A percentile compares a stretch with the other conserved stretches of the same genome.
Conservation (phyloP, 768 basidiomycete species). For the Cubamyces lactineus region DNA sequence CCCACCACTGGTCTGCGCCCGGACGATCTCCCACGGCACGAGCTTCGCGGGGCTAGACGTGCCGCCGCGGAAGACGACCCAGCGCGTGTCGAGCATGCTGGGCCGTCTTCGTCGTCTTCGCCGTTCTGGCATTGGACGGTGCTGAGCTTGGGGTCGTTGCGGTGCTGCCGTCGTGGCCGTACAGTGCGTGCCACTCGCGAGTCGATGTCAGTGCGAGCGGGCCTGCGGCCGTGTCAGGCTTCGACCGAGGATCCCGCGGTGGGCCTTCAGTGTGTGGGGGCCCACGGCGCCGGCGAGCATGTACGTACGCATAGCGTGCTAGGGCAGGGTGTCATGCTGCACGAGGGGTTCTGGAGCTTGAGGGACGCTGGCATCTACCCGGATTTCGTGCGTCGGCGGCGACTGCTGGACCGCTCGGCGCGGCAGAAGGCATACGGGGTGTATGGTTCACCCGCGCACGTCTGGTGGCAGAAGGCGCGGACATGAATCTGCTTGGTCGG, state of each 20-base stretch:
- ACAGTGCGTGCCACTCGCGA: neutral
- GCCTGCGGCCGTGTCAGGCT: neutral
- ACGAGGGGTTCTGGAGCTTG: no score
- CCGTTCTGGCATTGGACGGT: neutral
- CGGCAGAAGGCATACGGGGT: no score
- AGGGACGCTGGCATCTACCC: no score
- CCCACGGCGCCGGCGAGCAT: neutral
- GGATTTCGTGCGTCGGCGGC: no score
- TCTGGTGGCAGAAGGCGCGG: conserved; percentile 3
- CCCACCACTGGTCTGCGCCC: neutral
- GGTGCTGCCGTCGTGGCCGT: neutral
- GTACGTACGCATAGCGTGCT: neutral
- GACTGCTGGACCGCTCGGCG: no score
- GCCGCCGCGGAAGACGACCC: neutral
- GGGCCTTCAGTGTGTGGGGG: neutral
- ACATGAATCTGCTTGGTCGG: conserved; percentile 3
- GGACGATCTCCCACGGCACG: neutral
- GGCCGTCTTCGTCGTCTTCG: neutral
- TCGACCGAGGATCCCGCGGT: conserved; percentile 21
- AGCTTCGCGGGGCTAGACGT: neutral
- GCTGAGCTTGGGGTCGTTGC: neutral
- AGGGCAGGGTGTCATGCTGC: no score
- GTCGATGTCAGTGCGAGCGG: neutral
- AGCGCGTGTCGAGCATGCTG: neutral
- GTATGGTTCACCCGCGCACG: neutral